phyloP scores from a whole-genome alignment of 441 rosid species.

The Populus hybrid region DNA sequence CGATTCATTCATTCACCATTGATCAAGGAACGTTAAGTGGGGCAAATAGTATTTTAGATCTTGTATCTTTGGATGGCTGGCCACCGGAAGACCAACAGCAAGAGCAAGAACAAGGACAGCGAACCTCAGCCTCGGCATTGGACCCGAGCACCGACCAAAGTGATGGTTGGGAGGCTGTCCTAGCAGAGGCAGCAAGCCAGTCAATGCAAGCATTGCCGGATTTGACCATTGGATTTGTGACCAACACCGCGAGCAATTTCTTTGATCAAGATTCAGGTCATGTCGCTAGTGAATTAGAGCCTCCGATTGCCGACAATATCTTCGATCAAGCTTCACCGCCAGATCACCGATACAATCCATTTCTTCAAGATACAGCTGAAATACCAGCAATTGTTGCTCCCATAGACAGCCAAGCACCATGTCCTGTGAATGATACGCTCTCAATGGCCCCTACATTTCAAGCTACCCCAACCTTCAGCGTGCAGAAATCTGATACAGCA shows the following conservation, averaged over 20 bases:
- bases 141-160: background rate
- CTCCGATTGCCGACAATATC: background rate
- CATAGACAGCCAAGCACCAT: background rate
- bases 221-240: background rate
- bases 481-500: conserved; percentile 19
- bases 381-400: conserved; percentile 1
- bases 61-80: conserved; percentile 46
- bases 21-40: conserved; percentile 25
- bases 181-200: conserved; percentile 33
- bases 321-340: conserved; percentile 16
- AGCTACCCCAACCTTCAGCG: conserved; percentile 40
- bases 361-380: conserved; percentile 43
- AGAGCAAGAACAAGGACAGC: conserved; percentile 16
- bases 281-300: background rate
- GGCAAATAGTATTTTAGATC: conserved; percentile 19
- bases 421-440: background rate
- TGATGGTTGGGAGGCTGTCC: conserved; percentile 52
- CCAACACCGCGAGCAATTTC: background rate
- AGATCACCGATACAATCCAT: conserved; percentile 56
- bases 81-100: conserved; percentile 20
- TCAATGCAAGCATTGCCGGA: conserved; percentile 16
- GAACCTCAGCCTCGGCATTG: background rate
- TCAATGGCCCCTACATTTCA: conserved; percentile 39
- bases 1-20: conserved; percentile 30
- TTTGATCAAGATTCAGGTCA: background rate